Conservation (phyloP, 768 basidiomycete genomes). For the Neoboletus magnificus region DNA sequence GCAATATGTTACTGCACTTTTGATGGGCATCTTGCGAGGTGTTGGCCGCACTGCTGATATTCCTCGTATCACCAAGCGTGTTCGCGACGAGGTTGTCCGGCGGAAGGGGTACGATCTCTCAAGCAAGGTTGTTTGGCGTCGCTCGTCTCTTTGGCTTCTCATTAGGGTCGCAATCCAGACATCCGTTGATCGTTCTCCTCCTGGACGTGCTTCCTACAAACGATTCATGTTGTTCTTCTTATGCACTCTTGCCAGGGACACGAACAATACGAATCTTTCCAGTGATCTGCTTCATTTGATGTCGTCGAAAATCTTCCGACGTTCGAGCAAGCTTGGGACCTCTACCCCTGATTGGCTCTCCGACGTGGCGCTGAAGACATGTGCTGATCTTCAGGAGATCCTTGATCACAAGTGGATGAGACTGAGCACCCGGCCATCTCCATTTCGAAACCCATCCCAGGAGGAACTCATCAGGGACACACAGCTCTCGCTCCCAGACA, state of each 20-base stretch:
- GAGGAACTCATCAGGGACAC: background rate
- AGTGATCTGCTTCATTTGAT: too few relatives aligned
- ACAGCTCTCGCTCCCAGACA: background rate
- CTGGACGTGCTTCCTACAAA: slow-evolving; percentile 38
- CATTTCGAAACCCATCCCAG: background rate
- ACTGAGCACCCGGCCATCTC: background rate
- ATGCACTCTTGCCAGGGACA: too few relatives aligned
- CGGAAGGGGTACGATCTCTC: too few relatives aligned
- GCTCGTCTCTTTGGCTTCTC: slow-evolving; percentile 32
- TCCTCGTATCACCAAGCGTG: slow-evolving; percentile 5
- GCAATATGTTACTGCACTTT: too few relatives aligned
- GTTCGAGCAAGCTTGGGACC: too few relatives aligned
- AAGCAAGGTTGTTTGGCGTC: too few relatives aligned
- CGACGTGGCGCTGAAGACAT: too few relatives aligned
- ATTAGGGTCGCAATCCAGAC: slow-evolving; percentile 31
- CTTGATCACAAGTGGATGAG: background rate
- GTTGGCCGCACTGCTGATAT: slow-evolving; percentile 10
- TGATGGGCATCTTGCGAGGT: slow-evolving; percentile 1
- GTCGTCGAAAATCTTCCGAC: too few relatives aligned
- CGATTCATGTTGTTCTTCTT: slow-evolving; percentile 44
- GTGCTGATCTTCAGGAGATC: too few relatives aligned
- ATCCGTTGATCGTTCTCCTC: background rate
- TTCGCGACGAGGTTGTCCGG: too few relatives aligned
- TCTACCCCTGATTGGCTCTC: too few relatives aligned
- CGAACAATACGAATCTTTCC: too few relatives aligned